phyloP scores from a whole-genome alignment of 257 asterid species.

The Solanum sejunctum region DNA sequence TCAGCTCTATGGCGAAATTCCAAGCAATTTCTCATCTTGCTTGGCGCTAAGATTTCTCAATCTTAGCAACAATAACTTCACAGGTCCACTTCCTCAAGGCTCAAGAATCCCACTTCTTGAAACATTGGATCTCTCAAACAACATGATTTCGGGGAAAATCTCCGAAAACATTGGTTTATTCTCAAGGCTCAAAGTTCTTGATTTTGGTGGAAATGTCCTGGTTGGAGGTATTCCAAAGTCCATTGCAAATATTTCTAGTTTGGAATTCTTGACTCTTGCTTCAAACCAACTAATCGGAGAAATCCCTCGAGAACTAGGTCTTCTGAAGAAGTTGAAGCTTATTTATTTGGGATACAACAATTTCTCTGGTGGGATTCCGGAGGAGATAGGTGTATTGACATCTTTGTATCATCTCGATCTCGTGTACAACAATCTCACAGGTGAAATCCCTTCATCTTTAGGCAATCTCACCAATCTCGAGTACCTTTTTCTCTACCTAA shows the following conservation, averaged over 20 bases:
- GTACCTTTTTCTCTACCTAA: slow-evolving; percentile 54
- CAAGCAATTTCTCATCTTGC: slow-evolving; percentile 20
- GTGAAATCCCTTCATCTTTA: slow-evolving; percentile 63
- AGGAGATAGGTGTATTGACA: slow-evolving; percentile 38
- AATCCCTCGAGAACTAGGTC: slow-evolving; percentile 40
- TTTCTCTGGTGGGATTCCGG: slow-evolving; percentile 61
- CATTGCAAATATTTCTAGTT: slow-evolving; percentile 29
- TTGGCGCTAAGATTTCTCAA: slow-evolving; percentile 42
- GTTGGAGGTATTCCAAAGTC: slow-evolving; percentile 46
- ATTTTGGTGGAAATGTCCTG: slow-evolving; percentile 67
- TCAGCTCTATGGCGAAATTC: slow-evolving; percentile 50
- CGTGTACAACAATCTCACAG: slow-evolving; percentile 65
- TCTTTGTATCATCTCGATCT: slow-evolving; percentile 55
- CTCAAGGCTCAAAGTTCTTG: slow-evolving; percentile 46
- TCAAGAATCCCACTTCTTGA: slow-evolving; percentile 29
- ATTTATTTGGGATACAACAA: slow-evolving; percentile 77
- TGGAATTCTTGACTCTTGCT: slow-evolving; percentile 56
- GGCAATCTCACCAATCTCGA: slow-evolving; percentile 68
- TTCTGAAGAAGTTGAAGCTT: slow-evolving; percentile 40
- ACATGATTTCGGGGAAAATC: slow-evolving; percentile 53
- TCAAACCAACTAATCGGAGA: slow-evolving; percentile 63
- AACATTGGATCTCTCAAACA: slow-evolving; percentile 60
- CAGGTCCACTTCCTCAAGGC: slow-evolving; percentile 35
- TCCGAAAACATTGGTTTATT: slow-evolving; percentile 40
- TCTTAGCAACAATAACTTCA: slow-evolving; percentile 62